Base-by-base conservation (phyloP, 352 stramenopile species). In the Blastocystis sp. region DNA sequence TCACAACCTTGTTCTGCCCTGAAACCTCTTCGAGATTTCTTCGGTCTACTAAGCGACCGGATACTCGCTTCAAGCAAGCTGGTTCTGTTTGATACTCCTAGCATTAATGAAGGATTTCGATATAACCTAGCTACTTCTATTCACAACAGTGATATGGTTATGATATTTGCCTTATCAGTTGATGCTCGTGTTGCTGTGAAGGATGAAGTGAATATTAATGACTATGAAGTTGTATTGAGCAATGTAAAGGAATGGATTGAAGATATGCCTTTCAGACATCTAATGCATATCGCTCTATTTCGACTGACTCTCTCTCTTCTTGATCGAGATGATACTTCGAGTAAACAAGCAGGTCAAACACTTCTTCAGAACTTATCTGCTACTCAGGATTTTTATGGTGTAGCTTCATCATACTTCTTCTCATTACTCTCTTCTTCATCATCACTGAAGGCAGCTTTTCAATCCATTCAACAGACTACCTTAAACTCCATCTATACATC, bases 21-120 rank as follows among this genome's bases (percentile, higher is more conserved):
- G 22, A 58, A 37, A 19, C n/a, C 51, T 51, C 51, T 84, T n/a
- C 53, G 17, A 19, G 51, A 68, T 24, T 22, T 62, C 37, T 84
- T 66, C 54, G 27, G 0, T 15, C 13, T 64, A 11, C 17, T 84
- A 24, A 22, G 58, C n/a, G 17, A 84, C 27, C 27, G 54, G 13
- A 68, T 51, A 15, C 17, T 84, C 0, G 3, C 11, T 11, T 69
- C 73, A 15, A 6, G 15, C 15, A 37, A 54, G n/a, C 11, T 84
- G 5, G 9, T 84, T 19, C 27, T 66, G n/a, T 84, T 84, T 42
- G 51, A 84, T n/a, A 51, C 53, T 15, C 73, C 73, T n/a, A 30
- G 42, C 6, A 33, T 64, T 13, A 48, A 68, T 44, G 73, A 84
- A 22, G 51, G n/a, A 35, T 84, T 84, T 40, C 73, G 73, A 19